A percentile compares a stretch with the other conserved stretches of the same genome.
Evolutionary conservation across 2,329 filamentous ascomycete species (phyloP).

Genomic region (Rugonectria rugulosa): DNA sequence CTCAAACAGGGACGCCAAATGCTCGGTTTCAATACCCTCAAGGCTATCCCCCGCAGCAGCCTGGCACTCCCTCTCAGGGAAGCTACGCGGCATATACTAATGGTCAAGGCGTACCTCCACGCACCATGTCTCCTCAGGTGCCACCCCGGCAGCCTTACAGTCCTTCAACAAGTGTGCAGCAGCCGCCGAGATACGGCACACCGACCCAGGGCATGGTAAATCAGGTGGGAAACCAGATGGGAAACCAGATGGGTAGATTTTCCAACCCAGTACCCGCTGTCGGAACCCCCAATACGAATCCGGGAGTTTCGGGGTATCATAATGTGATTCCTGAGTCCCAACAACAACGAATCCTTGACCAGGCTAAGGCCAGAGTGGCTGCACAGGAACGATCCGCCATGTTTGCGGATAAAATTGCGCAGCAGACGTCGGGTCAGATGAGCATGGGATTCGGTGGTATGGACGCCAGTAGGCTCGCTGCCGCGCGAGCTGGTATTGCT

Average conservation of each 20-base stretch:
- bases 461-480: constrained; percentile 43
- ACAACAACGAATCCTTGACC: constrained; percentile 59
- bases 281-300: constrained; percentile 43
- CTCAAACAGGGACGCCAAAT: constrained; percentile 51
- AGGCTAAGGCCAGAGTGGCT: constrained; percentile 57
- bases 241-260: constrained; percentile 43
- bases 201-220: constrained; percentile 41
- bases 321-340: constrained; percentile 59
- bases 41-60: constrained; percentile 48
- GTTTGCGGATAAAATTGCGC: constrained; percentile 52
- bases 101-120: constrained; percentile 50
- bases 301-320: constrained; percentile 55
- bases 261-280: constrained; percentile 40
- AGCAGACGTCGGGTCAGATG: constrained; percentile 39
- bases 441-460: constrained; percentile 33
- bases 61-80: constrained; percentile 46
- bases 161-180: constrained; percentile 49
- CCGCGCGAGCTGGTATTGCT: constrained; percentile 47
- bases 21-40: constrained; percentile 53
- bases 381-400: constrained; percentile 53
- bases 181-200: constrained; percentile 43
- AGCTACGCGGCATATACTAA: constrained; percentile 52
- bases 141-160: constrained; percentile 48
- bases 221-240: constrained; percentile 43
- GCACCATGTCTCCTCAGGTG: constrained; percentile 56